phyloP scores from a whole-genome alignment of 2,329 filamentous ascomycete species.

The Botrytis tulipae region DNA sequence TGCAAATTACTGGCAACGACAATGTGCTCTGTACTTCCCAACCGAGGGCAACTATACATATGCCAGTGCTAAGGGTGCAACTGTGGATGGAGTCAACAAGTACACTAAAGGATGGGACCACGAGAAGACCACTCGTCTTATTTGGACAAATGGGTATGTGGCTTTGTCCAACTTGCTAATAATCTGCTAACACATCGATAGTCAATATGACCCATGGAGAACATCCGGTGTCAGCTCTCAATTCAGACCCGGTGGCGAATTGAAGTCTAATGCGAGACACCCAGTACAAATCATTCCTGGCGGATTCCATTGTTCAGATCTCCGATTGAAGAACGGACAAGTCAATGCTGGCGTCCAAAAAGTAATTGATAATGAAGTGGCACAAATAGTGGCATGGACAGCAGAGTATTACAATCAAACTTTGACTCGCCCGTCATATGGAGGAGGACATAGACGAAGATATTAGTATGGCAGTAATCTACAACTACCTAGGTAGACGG shows the following conservation, averaged over 20 bases:
- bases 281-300: slow-evolving; percentile 54
- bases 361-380: slow-evolving; percentile 50
- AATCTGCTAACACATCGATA: slow-evolving; percentile 22
- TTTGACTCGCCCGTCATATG: not conserved
- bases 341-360: slow-evolving; percentile 48
- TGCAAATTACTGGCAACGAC: slow-evolving; percentile 52
- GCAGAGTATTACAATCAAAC: slow-evolving; percentile 43
- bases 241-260: slow-evolving; percentile 53
- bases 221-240: slow-evolving; percentile 52
- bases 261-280: slow-evolving; percentile 46
- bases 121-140: slow-evolving; percentile 51
- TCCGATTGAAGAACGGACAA: slow-evolving; percentile 46
- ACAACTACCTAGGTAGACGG: not conserved
- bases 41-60: slow-evolving; percentile 49
- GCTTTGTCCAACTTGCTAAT: not conserved
- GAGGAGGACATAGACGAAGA: slow-evolving; percentile 1
- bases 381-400: slow-evolving; percentile 54
- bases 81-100: slow-evolving; percentile 49
- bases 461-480: slow-evolving; percentile 8
- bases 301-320: slow-evolving; percentile 56
- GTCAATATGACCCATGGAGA: slow-evolving; percentile 59
- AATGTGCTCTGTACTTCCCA: slow-evolving; percentile 58
- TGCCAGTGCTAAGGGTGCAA: slow-evolving; percentile 47
- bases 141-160: slow-evolving; percentile 54
- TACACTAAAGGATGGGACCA: slow-evolving; percentile 56